Percentiles rank a stretch among this genome's conserved stretches.
Conservation (phyloP, 352 stramenopile species). For the Poterioochromonas sp. region DNA sequence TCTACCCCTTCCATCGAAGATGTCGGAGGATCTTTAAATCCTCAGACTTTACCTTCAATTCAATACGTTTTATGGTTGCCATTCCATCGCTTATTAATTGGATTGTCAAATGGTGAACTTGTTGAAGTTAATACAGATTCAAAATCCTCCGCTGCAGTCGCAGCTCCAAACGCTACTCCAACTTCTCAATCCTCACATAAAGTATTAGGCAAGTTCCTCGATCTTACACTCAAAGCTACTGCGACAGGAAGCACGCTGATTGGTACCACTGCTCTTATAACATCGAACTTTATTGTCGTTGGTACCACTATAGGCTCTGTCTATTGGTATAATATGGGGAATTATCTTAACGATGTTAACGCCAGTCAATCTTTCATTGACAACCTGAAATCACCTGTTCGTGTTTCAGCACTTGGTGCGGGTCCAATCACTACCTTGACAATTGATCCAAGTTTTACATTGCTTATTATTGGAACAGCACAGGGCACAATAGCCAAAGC, state of each 20-base stretch:
- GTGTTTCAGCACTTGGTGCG: not conserved
- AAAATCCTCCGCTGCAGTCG: not conserved
- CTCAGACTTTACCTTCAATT: not conserved
- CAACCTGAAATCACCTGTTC: not conserved
- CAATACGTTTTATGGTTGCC: conserved; percentile 12
- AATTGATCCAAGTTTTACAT: not conserved
- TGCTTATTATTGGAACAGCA: not conserved
- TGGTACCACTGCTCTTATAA: not conserved
- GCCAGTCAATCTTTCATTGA: not conserved
- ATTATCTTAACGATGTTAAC: not conserved
- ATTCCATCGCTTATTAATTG: not conserved
- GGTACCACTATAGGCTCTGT: not conserved
- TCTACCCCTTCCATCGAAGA: too few species aligned
- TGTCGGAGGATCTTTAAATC: too few species aligned
- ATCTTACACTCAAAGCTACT: not conserved
- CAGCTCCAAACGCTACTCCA: not conserved
- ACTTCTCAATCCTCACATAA: too few species aligned
- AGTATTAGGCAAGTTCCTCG: not conserved
- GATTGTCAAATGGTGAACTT: not conserved
- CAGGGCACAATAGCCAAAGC: not conserved
- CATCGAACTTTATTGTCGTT: not conserved
- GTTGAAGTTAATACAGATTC: not conserved
- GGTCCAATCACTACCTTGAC: not conserved
- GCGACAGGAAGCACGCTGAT: not conserved
- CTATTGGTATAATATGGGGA: conserved; percentile 14